Conservation (phyloP, 352 stramenopile genomes). For the Globisporangium irregulare region DNA sequence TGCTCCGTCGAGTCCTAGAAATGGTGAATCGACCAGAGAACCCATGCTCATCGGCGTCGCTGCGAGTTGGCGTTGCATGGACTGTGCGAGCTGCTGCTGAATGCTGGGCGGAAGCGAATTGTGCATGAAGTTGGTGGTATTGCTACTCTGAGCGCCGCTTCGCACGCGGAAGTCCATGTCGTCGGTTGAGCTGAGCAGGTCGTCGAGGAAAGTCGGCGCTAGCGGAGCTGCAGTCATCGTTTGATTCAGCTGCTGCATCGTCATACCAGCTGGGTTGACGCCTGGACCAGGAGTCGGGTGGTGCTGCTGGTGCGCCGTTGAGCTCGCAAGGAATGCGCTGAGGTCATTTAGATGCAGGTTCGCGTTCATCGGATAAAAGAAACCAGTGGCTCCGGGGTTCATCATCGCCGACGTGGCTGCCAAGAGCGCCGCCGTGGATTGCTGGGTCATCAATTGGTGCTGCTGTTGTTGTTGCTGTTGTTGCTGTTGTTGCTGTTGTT, state of each 20-base stretch:
- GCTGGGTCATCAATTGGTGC: conserved; percentile 5
- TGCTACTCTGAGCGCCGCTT: conserved; percentile 7
- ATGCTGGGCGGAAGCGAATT: conserved; percentile 13
- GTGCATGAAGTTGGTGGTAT: conserved; percentile 12
- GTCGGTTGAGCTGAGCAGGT: conserved; percentile 30
- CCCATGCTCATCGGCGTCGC: neutral
- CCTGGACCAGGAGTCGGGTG: neutral
- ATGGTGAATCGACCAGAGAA: conserved; percentile 17
- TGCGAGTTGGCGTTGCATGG: conserved; percentile 8
- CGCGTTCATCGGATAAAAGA: conserved; percentile 12
- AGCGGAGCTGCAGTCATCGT: neutral
- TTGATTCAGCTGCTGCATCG: neutral
- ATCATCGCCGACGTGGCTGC: conserved; percentile 2
- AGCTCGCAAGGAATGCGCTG: conserved; percentile 28
- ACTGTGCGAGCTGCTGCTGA: conserved; percentile 13
- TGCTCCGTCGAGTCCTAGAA: conserved; percentile 9
- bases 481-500: too few species aligned
- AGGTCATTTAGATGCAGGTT: conserved; percentile 25
- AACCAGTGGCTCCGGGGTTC: neutral
- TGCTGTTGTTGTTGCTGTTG: neutral
- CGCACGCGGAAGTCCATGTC: conserved; percentile 18
- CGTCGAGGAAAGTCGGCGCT: conserved; percentile 42
- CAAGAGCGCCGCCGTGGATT: neutral
- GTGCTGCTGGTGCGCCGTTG: conserved; percentile 1
- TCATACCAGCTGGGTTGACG: neutral